phyloP scores from a whole-genome alignment of 768 basidiomycete genomes.

The Naganishia friedmannii region DNA sequence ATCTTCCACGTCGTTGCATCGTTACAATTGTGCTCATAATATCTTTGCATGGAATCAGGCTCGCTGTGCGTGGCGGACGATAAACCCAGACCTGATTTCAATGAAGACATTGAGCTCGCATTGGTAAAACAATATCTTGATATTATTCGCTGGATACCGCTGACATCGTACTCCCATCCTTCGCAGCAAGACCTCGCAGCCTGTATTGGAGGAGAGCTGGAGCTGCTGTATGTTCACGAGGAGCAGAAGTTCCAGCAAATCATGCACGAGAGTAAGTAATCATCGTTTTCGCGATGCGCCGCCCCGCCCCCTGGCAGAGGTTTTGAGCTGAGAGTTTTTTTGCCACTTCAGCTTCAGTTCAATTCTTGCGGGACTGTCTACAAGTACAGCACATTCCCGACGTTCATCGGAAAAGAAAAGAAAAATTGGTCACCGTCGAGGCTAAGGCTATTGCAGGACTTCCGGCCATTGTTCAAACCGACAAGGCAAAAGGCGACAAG shows the following conservation, averaged over 20 bases:
- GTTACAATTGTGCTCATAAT: too few species aligned
- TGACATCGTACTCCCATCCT: neutral
- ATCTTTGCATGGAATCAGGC: conserved; percentile 12
- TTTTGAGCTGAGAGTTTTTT: neutral
- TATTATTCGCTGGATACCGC: neutral
- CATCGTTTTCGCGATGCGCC: neutral
- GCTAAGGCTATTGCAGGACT: neutral
- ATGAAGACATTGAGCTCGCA: conserved; percentile 32
- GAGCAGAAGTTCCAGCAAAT: conserved; percentile 41
- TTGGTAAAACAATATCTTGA: conserved; percentile 17
- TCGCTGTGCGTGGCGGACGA: conserved; percentile 45
- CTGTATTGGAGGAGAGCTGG: conserved; percentile 48
- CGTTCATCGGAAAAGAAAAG: conserved; percentile 28
- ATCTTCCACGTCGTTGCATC: too few species aligned
- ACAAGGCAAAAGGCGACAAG: conserved; percentile 2
- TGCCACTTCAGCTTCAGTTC: conserved; percentile 40
- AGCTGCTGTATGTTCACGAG: conserved; percentile 43
- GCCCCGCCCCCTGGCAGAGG: too few species aligned
- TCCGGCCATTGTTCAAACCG: conserved; percentile 20
- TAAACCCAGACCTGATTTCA: conserved; percentile 40
- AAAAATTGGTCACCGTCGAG: conserved; percentile 8
- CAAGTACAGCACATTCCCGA: conserved; percentile 40
- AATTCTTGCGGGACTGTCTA: conserved; percentile 48
- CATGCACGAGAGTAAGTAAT: conserved; percentile 39
- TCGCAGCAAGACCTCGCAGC: conserved; percentile 41